Conservation (phyloP, 768 basidiomycete species). For the Lactarius quietus region DNA sequence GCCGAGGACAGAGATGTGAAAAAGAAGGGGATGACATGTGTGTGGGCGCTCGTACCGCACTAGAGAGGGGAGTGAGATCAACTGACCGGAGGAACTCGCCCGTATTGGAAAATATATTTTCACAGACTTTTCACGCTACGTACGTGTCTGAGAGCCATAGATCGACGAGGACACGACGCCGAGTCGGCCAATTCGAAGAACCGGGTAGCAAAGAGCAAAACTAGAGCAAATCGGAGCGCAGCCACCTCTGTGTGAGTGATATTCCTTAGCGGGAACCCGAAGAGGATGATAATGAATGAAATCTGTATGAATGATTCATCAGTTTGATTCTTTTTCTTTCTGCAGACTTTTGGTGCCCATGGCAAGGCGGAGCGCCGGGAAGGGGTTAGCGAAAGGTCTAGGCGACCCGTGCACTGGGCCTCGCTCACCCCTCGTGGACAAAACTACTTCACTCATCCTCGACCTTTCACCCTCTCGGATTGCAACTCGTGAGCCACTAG, state of each 20-base stretch:
- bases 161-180: background rate
- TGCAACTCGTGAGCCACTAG: constrained; percentile 17
- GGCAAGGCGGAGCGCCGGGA: constrained; percentile 18
- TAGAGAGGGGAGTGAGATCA: background rate
- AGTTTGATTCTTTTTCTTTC: background rate
- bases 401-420: constrained; percentile 27
- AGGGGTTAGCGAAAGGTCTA: constrained; percentile 4
- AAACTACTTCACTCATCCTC: constrained; percentile 17
- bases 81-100: background rate
- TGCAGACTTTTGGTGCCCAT: background rate
- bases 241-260: background rate
- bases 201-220: too few relatives aligned
- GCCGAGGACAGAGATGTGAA: background rate
- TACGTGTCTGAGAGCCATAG: too few relatives aligned
- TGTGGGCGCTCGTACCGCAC: background rate
- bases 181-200: too few relatives aligned
- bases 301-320: background rate
- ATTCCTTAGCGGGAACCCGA: background rate
- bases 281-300: background rate
- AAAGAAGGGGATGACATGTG: constrained; percentile 1
- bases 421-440: constrained; percentile 37
- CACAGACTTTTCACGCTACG: too few relatives aligned
- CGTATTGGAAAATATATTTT: background rate
- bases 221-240: too few relatives aligned
- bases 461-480: constrained; percentile 25